Evolutionary conservation across 345 rosid species (phyloP), one percentile per base, ranked within the genome.

Genomic region (Alliaria petiolata): DNA sequence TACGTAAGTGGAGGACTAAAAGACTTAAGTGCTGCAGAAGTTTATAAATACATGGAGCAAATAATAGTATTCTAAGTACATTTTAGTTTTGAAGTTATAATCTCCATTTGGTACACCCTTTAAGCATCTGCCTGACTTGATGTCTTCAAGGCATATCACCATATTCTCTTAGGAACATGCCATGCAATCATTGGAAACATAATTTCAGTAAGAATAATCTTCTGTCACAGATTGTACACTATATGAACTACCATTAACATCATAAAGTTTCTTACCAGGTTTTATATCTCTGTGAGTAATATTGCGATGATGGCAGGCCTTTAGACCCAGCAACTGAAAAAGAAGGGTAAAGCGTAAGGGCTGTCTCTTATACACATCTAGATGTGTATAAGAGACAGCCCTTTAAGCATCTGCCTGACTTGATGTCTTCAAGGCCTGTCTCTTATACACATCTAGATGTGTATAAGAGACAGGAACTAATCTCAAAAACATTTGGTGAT

Each of bases 241-340:
- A 42, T 8, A 50, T 52, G 66, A 58, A 59, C 62, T 49, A 39
- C 46, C 39, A 57, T 11, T 61, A 62, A 54, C 30, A 69, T 54
- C 55, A 52, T 53, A 47, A 60, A 22, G 39, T 59, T 68, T 62
- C 84, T 88, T 79, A 93, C 98, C 98, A 45, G 96, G 98, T 82
- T 93, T 93, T 60, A 93, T 86, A 77, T 93, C 98, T 79, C 97
- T 85, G 75, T 93, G 98, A 65, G 97, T 93, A 79, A 93, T 87
- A 74, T 89, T 90, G 69, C 92, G 97, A 55, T 83, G 93, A 85
- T 93, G 98, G 65, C 98, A 93, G 51, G 92, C 83, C 83, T 93
- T 90, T 53, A 93, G 79, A 8, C 88, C 98, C 82, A 85, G 54
- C 81, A 93, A 83, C 98, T 93, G 86, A 63, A 33, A 33, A 70